Conservation (phyloP, 2,329 filamentous ascomycete genomes). For the Cryphonectria carpinicola region DNA sequence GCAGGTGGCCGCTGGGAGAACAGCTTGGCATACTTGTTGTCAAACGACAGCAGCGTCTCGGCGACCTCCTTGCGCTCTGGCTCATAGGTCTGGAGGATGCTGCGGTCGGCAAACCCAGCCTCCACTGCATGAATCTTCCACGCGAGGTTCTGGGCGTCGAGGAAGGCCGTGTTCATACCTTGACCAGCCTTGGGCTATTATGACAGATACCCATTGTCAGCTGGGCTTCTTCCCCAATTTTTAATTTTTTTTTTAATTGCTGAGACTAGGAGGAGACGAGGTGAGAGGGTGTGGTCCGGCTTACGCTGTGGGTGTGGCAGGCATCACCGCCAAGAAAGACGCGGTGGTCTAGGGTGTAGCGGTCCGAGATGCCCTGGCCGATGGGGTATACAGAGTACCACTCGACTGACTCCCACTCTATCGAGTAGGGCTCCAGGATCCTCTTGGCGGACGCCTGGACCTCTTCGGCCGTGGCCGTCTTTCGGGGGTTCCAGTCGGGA, state of each 20-base stretch:
- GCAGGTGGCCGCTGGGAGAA: slow-evolving; percentile 81
- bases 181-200: slow-evolving; percentile 76
- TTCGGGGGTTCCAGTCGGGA: slow-evolving; percentile 63
- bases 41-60: slow-evolving; percentile 82
- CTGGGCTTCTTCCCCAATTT: background rate
- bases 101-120: slow-evolving; percentile 74
- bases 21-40: slow-evolving; percentile 85
- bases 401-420: slow-evolving; percentile 69
- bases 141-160: slow-evolving; percentile 84
- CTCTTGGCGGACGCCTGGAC: slow-evolving; percentile 68
- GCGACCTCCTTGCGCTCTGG: slow-evolving; percentile 83
- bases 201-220: slow-evolving; percentile 31
- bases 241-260: background rate
- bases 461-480: slow-evolving; percentile 64
- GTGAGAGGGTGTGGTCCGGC: slow-evolving; percentile 32
- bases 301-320: slow-evolving; percentile 77
- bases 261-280: background rate
- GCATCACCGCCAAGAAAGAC: slow-evolving; percentile 78
- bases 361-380: slow-evolving; percentile 72
- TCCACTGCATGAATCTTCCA: slow-evolving; percentile 97
- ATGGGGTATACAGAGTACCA: slow-evolving; percentile 82
- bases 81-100: slow-evolving; percentile 83
- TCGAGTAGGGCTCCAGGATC: slow-evolving; percentile 68
- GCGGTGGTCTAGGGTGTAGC: slow-evolving; percentile 68
- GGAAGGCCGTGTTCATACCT: slow-evolving; percentile 80